These are phyloP conservation scores for Litchi chinensis DNA, from an alignment of 345 rosid genomes.

Conservation along the genomic window DNA sequence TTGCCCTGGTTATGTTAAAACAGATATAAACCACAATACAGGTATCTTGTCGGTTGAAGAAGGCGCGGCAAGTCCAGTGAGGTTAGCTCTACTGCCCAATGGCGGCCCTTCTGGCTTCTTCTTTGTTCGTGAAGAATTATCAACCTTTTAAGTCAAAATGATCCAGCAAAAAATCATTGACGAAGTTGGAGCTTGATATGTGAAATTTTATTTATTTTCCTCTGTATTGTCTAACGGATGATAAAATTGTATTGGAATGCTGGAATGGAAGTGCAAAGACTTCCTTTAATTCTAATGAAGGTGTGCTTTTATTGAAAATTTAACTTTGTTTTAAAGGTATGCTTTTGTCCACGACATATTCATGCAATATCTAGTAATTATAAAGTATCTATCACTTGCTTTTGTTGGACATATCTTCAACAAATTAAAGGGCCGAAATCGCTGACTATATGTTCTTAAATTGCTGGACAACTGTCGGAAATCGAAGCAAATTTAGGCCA, in stretches of 20 bases:
- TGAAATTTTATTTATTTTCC: not conserved
- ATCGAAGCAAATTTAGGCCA: not conserved
- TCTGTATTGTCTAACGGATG: not conserved
- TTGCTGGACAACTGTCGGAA: too few species aligned
- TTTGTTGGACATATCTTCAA: not conserved
- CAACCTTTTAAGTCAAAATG: slow-evolving; percentile 4
- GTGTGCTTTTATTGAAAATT: not conserved
- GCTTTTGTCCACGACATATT: not conserved
- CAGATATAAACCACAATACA: not conserved
- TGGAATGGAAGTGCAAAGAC: too few species aligned
- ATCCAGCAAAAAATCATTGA: not conserved
- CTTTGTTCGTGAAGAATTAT: slow-evolving; percentile 5
- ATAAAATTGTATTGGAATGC: too few species aligned
- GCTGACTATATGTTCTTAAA: too few species aligned
- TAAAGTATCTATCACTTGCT: too few species aligned
- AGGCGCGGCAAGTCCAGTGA: slow-evolving; percentile 24
- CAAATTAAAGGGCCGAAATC: not conserved
- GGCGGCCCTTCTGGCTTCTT: slow-evolving; percentile 26
- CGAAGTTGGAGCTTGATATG: not conserved
- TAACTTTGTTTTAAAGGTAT: too few species aligned
- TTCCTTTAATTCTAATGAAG: too few species aligned
- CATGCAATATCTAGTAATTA: not conserved
- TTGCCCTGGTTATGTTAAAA: slow-evolving; percentile 17
- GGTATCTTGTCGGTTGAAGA: slow-evolving; percentile 12
- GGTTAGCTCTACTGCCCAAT: slow-evolving; percentile 20